Conservation (phyloP, 305 asterid genomes). For the Solanum hybrid region DNA sequence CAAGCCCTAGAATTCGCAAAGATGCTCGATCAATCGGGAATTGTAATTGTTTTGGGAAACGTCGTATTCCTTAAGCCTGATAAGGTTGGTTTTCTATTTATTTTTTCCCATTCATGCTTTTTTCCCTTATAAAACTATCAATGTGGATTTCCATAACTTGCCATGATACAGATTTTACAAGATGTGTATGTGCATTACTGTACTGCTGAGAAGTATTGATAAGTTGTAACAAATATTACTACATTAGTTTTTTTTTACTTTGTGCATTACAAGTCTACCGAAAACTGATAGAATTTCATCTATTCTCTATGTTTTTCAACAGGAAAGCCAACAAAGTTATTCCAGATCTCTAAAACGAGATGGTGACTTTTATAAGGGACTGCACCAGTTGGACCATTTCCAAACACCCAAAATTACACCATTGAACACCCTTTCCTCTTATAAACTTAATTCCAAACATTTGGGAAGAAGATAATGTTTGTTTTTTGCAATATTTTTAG, state of each 20-base stretch:
- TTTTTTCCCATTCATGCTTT: neutral
- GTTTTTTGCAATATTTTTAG: neutral
- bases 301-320: conserved; percentile 54
- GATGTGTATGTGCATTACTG: neutral
- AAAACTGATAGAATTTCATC: conserved; percentile 58
- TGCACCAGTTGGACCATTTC: conserved; percentile 40
- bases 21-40: conserved; percentile 68
- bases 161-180: neutral
- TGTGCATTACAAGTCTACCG: conserved; percentile 34
- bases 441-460: conserved; percentile 1
- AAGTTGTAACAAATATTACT: neutral
- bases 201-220: neutral
- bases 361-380: conserved; percentile 60
- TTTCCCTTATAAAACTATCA: neutral
- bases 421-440: neutral
- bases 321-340: conserved; percentile 67
- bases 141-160: neutral
- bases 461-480: neutral
- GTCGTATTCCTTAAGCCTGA: conserved; percentile 64
- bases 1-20: conserved; percentile 48
- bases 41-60: conserved; percentile 65
- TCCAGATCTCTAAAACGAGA: conserved; percentile 57
- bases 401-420: conserved; percentile 13
- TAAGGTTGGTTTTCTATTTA: conserved; percentile 41
- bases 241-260: neutral